phyloP scores from a whole-genome alignment of 2,329 filamentous ascomycete genomes.

The Zarea fungicola region DNA sequence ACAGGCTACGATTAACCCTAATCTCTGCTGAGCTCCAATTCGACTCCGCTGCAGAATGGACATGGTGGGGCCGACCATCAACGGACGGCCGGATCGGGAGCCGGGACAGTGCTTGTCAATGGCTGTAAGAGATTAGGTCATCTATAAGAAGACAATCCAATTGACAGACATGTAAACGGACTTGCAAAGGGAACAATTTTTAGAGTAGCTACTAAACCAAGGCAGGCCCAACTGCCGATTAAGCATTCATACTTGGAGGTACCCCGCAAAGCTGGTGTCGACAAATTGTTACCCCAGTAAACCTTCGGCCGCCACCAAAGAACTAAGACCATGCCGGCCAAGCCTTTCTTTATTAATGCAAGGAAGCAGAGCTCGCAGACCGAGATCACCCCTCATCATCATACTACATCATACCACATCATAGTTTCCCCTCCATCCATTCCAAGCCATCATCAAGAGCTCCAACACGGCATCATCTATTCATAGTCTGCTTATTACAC shows the following conservation, averaged over 20 bases:
- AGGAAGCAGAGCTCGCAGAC: background rate
- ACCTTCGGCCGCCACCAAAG: background rate
- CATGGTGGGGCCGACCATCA: constrained; percentile 1
- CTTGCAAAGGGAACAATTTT: background rate
- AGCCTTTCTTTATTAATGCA: constrained; percentile 1
- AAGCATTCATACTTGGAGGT: no score
- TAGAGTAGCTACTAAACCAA: no score
- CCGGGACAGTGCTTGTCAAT: background rate
- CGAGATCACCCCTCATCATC: no score
- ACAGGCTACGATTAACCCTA: constrained; percentile 1
- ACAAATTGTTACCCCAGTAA: background rate
- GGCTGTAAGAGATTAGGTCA: background rate
- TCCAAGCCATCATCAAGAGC: no score
- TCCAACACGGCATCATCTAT: no score
- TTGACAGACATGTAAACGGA: background rate
- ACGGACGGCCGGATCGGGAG: background rate
- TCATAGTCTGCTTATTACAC: no score
- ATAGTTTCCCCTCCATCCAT: no score
- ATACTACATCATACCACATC: no score
- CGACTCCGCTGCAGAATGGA: background rate
- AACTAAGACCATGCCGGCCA: background rate
- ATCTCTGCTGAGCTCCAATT: constrained; percentile 9
- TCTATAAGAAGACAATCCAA: no score
- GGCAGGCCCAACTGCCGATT: background rate
- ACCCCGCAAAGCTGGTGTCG: background rate